phyloP scores from a whole-genome alignment of 345 rosid species.

The Euphorbia pulcherrima region DNA sequence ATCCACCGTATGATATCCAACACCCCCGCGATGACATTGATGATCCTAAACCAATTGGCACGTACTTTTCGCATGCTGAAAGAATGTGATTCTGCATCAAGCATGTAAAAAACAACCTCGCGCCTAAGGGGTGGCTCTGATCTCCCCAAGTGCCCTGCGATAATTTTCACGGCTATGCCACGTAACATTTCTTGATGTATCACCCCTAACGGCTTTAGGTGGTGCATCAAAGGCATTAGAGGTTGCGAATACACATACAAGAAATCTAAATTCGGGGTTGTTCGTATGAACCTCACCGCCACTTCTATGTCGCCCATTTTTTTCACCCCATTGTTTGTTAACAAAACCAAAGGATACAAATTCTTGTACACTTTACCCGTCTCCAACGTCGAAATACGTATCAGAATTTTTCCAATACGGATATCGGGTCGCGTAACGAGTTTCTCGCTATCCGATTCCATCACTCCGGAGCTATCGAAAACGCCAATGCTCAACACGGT shows the following conservation, averaged over 20 bases:
- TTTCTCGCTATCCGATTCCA: constrained; percentile 36
- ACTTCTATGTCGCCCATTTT: constrained; percentile 74
- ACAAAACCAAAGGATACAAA: constrained; percentile 53
- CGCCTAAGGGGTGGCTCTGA: constrained; percentile 70
- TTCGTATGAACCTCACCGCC: constrained; percentile 65
- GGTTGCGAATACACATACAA: constrained; percentile 83
- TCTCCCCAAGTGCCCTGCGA: constrained; percentile 58
- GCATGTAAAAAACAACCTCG: constrained; percentile 68
- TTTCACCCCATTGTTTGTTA: constrained; percentile 52
- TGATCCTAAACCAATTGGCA: constrained; percentile 71
- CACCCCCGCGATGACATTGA: constrained; percentile 53
- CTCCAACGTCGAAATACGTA: constrained; percentile 68
- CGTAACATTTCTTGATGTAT: constrained; percentile 54
- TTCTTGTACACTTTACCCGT: constrained; percentile 63
- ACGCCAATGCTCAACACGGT: constrained; percentile 75
- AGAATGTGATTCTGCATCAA: constrained; percentile 57
- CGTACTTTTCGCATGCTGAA: constrained; percentile 83
- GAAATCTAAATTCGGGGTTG: constrained; percentile 62
- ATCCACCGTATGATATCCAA: constrained; percentile 68
- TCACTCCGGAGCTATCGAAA: constrained; percentile 60
- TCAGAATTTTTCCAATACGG: constrained; percentile 64
- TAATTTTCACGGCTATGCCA: constrained; percentile 45
- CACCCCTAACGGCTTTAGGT: constrained; percentile 58
- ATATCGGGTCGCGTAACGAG: constrained; percentile 55
- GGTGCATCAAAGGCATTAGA: constrained; percentile 71